A percentile compares a stretch with the other conserved stretches of the same genome.
phyloP scores from a whole-genome alignment of 108 stramenopile species.

The Cyclotella atomus region DNA sequence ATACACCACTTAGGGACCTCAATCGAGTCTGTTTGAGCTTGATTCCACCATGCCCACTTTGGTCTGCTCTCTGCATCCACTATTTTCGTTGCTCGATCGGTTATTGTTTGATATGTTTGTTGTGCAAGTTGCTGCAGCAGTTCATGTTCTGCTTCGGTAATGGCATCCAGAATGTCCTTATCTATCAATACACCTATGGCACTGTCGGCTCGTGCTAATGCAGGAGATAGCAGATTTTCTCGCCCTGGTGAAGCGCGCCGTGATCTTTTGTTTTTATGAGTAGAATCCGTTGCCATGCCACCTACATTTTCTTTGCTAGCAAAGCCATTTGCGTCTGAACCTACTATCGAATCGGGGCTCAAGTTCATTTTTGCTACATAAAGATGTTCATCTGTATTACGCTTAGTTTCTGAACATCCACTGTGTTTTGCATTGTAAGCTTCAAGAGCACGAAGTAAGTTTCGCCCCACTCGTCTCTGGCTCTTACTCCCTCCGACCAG shows the following conservation, averaged over 20 bases:
- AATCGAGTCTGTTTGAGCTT: constrained; percentile 2
- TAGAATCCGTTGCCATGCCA: background rate
- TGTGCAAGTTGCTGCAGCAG: constrained; percentile 20
- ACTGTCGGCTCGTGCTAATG: background rate
- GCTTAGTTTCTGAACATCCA: background rate
- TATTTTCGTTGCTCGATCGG: constrained; percentile 20
- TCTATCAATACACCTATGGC: background rate
- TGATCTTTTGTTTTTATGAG: constrained; percentile 27
- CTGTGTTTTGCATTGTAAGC: constrained; percentile 29
- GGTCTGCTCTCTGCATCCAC: constrained; percentile 5
- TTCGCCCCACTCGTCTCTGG: constrained; percentile 64
- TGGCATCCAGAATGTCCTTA: background rate
- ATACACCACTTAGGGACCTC: constrained; percentile 50
- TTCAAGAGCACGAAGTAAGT: constrained; percentile 47
- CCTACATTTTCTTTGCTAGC: background rate
- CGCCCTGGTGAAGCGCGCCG: constrained; percentile 15
- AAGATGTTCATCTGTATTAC: too few relatives aligned
- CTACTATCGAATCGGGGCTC: too few relatives aligned
- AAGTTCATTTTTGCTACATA: constrained; percentile 14
- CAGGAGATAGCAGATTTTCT: background rate
- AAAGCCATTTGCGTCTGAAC: background rate
- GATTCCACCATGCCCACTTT: constrained; percentile 37
- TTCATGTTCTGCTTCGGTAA: constrained; percentile 5
- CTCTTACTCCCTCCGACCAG: constrained; percentile 57
- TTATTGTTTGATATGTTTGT: constrained; percentile 32